A percentile compares a stretch with the other conserved stretches of the same genome.
phyloP scores from a whole-genome alignment of 371 early-diverging fungal genomes.

The Fennellomyces sp. region DNA sequence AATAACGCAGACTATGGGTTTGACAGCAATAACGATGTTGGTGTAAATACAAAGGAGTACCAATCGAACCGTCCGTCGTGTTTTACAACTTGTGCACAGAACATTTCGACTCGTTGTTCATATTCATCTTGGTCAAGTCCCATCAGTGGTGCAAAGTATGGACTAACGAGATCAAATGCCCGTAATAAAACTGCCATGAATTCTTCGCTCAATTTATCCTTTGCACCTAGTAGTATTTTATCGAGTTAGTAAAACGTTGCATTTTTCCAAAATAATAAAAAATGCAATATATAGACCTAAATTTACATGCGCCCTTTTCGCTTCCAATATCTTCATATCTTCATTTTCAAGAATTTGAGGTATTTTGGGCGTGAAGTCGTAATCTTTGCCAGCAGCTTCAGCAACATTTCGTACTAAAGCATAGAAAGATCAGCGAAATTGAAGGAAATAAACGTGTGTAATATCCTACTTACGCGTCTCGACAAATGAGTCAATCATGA shows the following conservation, averaged over 20 bases:
- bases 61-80: constrained; percentile 30
- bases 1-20: background rate
- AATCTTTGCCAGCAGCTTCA: constrained; percentile 16
- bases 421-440: background rate
- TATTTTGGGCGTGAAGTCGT: constrained; percentile 24
- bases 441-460: background rate
- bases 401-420: constrained; percentile 23
- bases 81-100: constrained; percentile 40
- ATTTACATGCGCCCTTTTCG: constrained; percentile 17
- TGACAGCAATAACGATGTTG: background rate
- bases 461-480: constrained; percentile 29
- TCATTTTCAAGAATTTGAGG: constrained; percentile 17
- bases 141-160: constrained; percentile 25
- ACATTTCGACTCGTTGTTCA: constrained; percentile 37
- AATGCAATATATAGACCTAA: constrained; percentile 18
- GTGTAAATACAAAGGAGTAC: constrained; percentile 14
- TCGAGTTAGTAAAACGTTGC: background rate
- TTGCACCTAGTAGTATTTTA: background rate
- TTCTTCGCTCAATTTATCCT: constrained; percentile 30
- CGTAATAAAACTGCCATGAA: constrained; percentile 26
- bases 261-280: background rate
- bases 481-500: constrained; percentile 39
- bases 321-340: constrained; percentile 21
- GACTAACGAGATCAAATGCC: constrained; percentile 13
- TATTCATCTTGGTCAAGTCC: constrained; percentile 37